phyloP scores from a whole-genome alignment of 2,329 filamentous ascomycete species.

The Ustulina deusta region DNA sequence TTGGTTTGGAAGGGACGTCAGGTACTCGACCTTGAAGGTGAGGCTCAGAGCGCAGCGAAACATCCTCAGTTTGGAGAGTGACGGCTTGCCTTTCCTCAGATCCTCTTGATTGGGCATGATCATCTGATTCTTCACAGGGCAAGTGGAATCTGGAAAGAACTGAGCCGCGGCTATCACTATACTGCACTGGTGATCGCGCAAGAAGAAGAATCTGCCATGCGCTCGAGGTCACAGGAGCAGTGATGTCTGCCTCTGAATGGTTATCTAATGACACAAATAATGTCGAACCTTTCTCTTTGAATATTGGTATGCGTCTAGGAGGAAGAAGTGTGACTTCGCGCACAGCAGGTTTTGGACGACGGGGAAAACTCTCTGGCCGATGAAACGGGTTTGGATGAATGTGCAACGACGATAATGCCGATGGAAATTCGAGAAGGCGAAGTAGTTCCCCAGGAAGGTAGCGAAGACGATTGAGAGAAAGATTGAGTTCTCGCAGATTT shows the following conservation, averaged over 20 bases:
- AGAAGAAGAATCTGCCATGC: conserved; percentile 42
- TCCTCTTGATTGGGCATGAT: conserved; percentile 3
- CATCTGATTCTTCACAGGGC: conserved; percentile 28
- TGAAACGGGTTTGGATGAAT: conserved; percentile 74
- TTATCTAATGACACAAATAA: conserved; percentile 8
- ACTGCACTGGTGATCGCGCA: conserved; percentile 50
- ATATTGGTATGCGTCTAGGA: not conserved
- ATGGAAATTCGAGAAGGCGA: conserved; percentile 60
- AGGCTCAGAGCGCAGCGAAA: conserved; percentile 37
- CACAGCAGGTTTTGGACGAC: conserved; percentile 10
- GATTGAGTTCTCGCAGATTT: conserved; percentile 72
- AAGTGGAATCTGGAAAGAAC: conserved; percentile 48
- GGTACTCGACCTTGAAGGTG: conserved; percentile 29
- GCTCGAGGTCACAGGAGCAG: not conserved
- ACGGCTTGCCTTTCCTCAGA: conserved; percentile 11
- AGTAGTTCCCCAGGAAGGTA: conserved; percentile 74
- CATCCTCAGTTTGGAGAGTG: conserved; percentile 44
- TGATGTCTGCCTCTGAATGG: conserved; percentile 15
- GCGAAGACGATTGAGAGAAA: conserved; percentile 72
- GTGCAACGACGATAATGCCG: conserved; percentile 64
- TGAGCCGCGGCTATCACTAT: conserved; percentile 48
- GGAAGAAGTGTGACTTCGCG: not conserved
- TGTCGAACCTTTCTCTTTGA: not conserved
- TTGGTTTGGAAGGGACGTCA: conserved; percentile 37
- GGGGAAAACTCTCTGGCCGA: conserved; percentile 50